Conservation (phyloP, 257 asterid genomes). For the Apocynum venetum region DNA sequence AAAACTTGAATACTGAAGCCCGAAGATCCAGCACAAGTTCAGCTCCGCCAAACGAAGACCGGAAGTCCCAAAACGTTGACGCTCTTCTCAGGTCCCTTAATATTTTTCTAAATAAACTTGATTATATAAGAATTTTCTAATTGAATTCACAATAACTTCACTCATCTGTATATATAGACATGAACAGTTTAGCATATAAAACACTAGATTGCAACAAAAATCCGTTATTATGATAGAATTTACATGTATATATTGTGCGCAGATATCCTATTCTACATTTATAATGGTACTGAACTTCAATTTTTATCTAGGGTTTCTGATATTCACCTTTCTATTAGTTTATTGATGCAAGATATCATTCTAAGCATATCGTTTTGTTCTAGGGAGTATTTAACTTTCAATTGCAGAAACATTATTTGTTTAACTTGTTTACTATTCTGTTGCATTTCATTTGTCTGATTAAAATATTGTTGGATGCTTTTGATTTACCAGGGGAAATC, state of each 20-base stretch:
- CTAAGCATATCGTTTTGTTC: background rate
- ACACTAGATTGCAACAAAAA: background rate
- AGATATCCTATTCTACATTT: background rate
- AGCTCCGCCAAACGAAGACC: constrained; percentile 36
- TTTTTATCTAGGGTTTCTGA: background rate
- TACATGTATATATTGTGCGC: background rate
- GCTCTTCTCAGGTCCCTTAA: constrained; percentile 64
- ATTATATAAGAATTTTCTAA: background rate
- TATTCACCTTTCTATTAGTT: background rate
- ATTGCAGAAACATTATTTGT: background rate
- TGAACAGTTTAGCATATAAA: background rate
- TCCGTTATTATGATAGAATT: background rate
- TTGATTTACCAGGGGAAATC: constrained; percentile 56
- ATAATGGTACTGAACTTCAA: too few species aligned
- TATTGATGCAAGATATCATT: background rate
- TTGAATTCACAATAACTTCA: background rate
- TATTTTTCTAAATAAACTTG: background rate
- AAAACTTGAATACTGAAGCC: constrained; percentile 19
- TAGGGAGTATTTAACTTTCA: background rate
- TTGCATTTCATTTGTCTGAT: background rate
- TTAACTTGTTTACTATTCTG: background rate
- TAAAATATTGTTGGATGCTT: background rate
- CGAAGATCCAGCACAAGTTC: constrained; percentile 27
- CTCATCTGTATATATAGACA: background rate
- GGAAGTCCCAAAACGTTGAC: constrained; percentile 59